phyloP scores from a whole-genome alignment of 208 protist genomes.

The Spongospora subterranea region DNA sequence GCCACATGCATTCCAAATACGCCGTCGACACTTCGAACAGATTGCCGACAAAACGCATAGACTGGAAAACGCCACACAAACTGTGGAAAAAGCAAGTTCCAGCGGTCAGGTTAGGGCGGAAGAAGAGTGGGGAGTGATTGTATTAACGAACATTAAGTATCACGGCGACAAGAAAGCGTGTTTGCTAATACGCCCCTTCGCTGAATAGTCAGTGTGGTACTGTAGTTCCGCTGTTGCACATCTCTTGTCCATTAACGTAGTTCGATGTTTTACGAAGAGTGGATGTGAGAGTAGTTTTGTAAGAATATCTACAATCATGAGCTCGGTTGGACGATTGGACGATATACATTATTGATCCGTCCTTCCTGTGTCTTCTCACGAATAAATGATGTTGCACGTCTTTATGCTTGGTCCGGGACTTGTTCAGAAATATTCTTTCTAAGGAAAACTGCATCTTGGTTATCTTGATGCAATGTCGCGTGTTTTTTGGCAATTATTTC shows the following conservation, averaged over 20 bases:
- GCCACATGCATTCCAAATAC: not conserved
- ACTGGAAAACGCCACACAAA: not conserved
- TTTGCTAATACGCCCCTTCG: too few relatives aligned
- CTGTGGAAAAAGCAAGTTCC: too few relatives aligned
- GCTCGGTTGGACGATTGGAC: not conserved
- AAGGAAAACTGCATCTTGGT: not conserved
- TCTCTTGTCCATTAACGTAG: too few relatives aligned
- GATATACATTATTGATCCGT: not conserved
- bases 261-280: not conserved
- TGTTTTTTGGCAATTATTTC: not conserved
- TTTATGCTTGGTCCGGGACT: not conserved
- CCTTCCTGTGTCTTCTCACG: not conserved
- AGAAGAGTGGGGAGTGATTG: too few relatives aligned
- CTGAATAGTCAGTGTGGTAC: too few relatives aligned
- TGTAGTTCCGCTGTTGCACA: too few relatives aligned
- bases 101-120: too few relatives aligned
- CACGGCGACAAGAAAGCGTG: too few relatives aligned
- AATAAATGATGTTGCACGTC: not conserved
- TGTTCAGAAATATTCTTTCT: not conserved
- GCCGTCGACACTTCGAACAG: not conserved
- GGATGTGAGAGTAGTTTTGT: not conserved
- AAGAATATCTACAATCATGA: not conserved
- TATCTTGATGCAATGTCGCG: not conserved
- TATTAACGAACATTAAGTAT: too few relatives aligned
- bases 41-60: not conserved